Conservation (phyloP, 805 yeast species). For the Sugiyamaella floridensis region DNA sequence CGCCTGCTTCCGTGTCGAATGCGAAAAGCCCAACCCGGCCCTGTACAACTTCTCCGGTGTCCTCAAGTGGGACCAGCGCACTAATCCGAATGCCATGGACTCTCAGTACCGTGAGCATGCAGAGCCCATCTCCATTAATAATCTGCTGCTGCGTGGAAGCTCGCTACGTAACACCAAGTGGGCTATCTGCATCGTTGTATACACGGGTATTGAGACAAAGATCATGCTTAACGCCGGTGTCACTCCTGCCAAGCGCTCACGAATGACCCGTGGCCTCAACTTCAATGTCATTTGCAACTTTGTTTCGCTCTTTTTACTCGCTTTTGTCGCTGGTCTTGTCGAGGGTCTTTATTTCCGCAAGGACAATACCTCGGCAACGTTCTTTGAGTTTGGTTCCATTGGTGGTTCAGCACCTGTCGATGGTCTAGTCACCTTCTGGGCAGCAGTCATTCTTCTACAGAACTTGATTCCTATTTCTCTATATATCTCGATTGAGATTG, state of each 20-base stretch:
- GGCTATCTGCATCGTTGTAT: slow-evolving; percentile 67
- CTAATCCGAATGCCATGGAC: slow-evolving; percentile 30
- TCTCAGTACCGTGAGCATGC: slow-evolving; percentile 17
- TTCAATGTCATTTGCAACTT: slow-evolving; percentile 61
- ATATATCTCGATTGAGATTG: slow-evolving; percentile 70
- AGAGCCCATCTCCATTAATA: slow-evolving; percentile 58
- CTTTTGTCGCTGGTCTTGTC: slow-evolving; percentile 62
- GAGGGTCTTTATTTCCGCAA: slow-evolving; percentile 58
- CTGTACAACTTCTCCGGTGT: slow-evolving; percentile 64
- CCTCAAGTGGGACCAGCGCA: slow-evolving; percentile 38
- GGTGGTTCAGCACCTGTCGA: slow-evolving; percentile 55
- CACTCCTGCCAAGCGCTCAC: slow-evolving; percentile 67
- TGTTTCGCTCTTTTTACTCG: slow-evolving; percentile 50
- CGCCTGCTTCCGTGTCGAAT: slow-evolving; percentile 53
- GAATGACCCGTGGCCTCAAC: slow-evolving; percentile 60
- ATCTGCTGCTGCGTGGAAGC: slow-evolving; percentile 64
- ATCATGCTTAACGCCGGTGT: slow-evolving; percentile 72
- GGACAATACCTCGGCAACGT: slow-evolving; percentile 40
- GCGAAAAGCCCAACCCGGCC: slow-evolving; percentile 65
- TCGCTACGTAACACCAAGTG: slow-evolving; percentile 68
- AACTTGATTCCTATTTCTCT: slow-evolving; percentile 74
- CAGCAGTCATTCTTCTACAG: slow-evolving; percentile 66
- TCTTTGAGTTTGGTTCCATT: slow-evolving; percentile 56
- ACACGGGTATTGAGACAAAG: slow-evolving; percentile 70
- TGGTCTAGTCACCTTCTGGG: slow-evolving; percentile 65